Percentiles rank a stretch among this genome's conserved stretches.
Evolutionary conservation across 192 early-diverging fungal genomes (phyloP).

Genomic region (Mortierella hygrophila): DNA sequence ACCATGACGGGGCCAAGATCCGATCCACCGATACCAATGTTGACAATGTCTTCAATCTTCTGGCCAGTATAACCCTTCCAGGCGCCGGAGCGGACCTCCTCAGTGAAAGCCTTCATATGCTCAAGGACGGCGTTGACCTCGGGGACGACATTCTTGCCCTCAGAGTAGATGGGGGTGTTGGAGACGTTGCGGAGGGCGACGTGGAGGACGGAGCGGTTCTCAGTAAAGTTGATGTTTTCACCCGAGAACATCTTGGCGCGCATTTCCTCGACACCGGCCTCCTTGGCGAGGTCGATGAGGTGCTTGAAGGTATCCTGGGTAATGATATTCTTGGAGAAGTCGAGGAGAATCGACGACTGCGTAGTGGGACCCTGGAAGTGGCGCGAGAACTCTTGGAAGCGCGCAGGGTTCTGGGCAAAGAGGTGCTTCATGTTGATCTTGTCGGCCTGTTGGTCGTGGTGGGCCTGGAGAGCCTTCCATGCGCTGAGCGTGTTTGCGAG

Average conservation of each 20-base stretch:
- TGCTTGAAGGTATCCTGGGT: conserved; percentile 83
- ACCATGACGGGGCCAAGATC: conserved; percentile 99
- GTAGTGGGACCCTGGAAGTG: conserved; percentile 74
- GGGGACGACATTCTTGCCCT: conserved; percentile 94
- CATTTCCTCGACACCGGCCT: conserved; percentile 88
- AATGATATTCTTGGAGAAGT: conserved; percentile 97
- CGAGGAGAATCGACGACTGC: conserved; percentile 82
- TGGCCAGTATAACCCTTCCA: conserved; percentile 99
- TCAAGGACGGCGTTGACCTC: conserved; percentile 93
- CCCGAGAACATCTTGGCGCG: conserved; percentile 96
- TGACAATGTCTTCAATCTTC: conserved; percentile 94
- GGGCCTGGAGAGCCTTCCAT: conserved; percentile 91
- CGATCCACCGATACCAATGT: conserved; percentile 99
- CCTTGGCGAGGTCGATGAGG: conserved; percentile 85
- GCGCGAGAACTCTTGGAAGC: conserved; percentile 85
- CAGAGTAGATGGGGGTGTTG: conserved; percentile 86
- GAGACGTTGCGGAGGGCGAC: conserved; percentile 93
- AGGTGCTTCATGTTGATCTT: conserved; percentile 82
- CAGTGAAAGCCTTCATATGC: conserved; percentile 92
- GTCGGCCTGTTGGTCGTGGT: conserved; percentile 86
- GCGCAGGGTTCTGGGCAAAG: conserved; percentile 79
- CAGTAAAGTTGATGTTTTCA: conserved; percentile 96
- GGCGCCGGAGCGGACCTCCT: conserved; percentile 86
- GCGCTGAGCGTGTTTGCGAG: conserved; percentile 80
- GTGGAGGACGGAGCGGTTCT: conserved; percentile 96